phyloP scores from a whole-genome alignment of 164 flowering plant species.

The Brasenia schreberi region DNA sequence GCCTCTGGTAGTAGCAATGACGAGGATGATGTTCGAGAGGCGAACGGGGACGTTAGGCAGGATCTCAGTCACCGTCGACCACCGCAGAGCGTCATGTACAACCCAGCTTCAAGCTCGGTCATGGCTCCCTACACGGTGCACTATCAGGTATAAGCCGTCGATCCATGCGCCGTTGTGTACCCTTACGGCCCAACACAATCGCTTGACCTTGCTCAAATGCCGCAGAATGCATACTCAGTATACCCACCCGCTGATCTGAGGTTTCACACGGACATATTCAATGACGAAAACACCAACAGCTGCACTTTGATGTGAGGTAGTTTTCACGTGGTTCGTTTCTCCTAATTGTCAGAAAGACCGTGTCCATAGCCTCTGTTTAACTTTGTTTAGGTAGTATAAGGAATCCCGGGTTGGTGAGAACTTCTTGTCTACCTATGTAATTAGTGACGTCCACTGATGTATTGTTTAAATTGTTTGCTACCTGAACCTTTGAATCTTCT shows the following conservation, averaged over 20 bases:
- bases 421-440: too few relatives aligned
- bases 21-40: neutral
- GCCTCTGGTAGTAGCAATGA: neutral
- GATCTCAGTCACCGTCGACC: neutral
- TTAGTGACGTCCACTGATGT: too few relatives aligned
- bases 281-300: conserved; percentile 1
- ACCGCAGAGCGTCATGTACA: neutral
- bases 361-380: too few relatives aligned
- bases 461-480: too few relatives aligned
- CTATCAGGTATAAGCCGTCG: neutral
- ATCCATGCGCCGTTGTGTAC: neutral
- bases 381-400: too few relatives aligned
- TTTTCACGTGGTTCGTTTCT: neutral
- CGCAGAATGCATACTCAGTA: neutral
- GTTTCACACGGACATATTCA: neutral
- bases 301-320: neutral
- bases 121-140: neutral
- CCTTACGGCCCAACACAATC: neutral
- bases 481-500: too few relatives aligned
- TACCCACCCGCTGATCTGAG: neutral
- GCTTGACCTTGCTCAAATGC: neutral
- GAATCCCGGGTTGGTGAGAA: too few relatives aligned
- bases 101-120: neutral
- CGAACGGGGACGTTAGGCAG: neutral
- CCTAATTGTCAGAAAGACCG: neutral